These are phyloP conservation scores for Trypanosoma congolense DNA, from an alignment of 208 protist species.

Conservation along the genomic window DNA sequence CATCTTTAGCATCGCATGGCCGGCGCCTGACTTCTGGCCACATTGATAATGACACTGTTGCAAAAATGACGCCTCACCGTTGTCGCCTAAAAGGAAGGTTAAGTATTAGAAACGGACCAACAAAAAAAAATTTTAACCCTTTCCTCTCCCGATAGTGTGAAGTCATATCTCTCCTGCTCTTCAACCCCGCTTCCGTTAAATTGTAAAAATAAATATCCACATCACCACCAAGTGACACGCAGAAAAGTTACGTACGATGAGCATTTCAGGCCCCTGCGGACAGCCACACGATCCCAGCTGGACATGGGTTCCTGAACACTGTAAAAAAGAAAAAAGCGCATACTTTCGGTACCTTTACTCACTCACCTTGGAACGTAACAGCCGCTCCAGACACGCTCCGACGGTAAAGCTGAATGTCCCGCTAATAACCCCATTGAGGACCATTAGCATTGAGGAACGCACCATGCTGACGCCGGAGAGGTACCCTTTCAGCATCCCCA, in stretches of 20 bases:
- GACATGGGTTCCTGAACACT: too few relatives aligned
- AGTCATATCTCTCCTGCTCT: too few relatives aligned
- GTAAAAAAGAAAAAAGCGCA: not conserved
- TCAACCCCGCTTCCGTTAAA: too few relatives aligned
- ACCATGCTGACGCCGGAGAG: slow-evolving; percentile 65
- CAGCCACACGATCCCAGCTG: not conserved
- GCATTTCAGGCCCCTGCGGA: not conserved
- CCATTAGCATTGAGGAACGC: slow-evolving; percentile 69
- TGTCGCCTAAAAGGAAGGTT: too few relatives aligned
- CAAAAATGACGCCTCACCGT: too few relatives aligned
- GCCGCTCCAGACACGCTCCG: slow-evolving; percentile 59
- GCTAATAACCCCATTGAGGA: slow-evolving; percentile 83
- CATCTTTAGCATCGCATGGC: too few relatives aligned
- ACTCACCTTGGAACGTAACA: slow-evolving; percentile 31
- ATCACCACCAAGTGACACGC: not conserved
- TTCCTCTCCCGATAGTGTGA: too few relatives aligned
- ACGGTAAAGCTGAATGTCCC: slow-evolving; percentile 78
- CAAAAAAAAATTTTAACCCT: too few relatives aligned
- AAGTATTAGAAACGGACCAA: too few relatives aligned
- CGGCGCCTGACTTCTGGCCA: too few relatives aligned
- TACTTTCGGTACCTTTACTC: not conserved
- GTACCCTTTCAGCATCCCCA: slow-evolving; percentile 85
- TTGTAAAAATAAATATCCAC: too few relatives aligned
- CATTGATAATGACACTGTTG: too few relatives aligned
- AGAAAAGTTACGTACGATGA: slow-evolving; percentile 1